Evolutionary conservation across 139 green algal species (phyloP), one percentile per base, ranked within the genome.

Genomic region (Tetraselmis chui): DNA sequence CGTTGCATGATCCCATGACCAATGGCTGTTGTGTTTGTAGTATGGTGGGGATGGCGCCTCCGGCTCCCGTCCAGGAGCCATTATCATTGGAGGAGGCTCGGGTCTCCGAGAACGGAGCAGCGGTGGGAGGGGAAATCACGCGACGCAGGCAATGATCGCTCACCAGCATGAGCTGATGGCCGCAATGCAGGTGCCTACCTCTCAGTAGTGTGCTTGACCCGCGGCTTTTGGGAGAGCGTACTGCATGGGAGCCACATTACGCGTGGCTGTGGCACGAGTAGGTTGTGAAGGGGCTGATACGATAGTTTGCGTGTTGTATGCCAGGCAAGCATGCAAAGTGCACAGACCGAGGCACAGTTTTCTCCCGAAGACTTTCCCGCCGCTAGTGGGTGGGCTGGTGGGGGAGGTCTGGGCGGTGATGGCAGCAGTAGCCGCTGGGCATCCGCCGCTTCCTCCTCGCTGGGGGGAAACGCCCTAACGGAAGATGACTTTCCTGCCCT

Each of bases 401-500:
- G 76, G 0, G 29, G 30, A 0, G 80, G 31, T 5, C 45, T 25
- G 1, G 76, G 26, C 5, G 76, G 18, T 1, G 77, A 25, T 0
- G 84, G 84, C 23, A 80, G 84, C 0, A 80, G 87, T 29, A 86
- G 87, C 11, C 87, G 82, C 1, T 91, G 85, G 89, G 84, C 87
- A 1, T 88, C 85, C 5, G 83, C 83, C 2, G 82, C 79, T 76
- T 81, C 82, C 1, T 75, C 76, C 11, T 45, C 1, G 32, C 28
- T 1, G 1, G 31, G 77, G 23, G 81, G 81, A 1, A 59, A 31
- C 1, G 30, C 81, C 0, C 76, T 86, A 0, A 79, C 25, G 0
- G 78, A 84, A 23, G 79, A 93, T 31, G 86, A 96, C 82, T 97
- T 96, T 76, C 93, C 93, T 1, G 88, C 90, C 0, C 81, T 95